Evolutionary conservation across 192 early-diverging fungal genomes (phyloP), one percentile per base, ranked within the genome.

Genomic region (Umbelopsis ramanniana): DNA sequence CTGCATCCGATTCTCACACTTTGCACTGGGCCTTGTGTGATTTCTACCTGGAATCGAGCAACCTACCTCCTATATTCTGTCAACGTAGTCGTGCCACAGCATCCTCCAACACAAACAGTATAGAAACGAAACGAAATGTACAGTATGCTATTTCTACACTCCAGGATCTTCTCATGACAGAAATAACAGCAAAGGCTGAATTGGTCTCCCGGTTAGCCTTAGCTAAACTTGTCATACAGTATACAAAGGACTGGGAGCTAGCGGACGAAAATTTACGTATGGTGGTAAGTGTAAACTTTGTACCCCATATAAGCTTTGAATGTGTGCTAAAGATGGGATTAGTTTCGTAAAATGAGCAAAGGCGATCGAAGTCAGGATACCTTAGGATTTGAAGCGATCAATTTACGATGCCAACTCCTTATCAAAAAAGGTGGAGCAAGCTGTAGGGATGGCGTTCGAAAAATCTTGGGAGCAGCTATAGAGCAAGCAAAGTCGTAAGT

Each of bases 1-100:
- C 29, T 14, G 57, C 12, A 26, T 11, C 33, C 7, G 10, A 37
- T 29, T 37, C 57, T 37, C 57, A 63, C 33, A n/a, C 33, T 11
- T 33, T 63, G 33, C 57, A 63, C 7, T 63, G 57, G 57, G 57
- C 57, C 17, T 35, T 63, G 19, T 63, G 57, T 26, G 57, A 63
- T 26, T 63, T 19, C 14, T 63, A 63, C 12, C 33, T 63, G 17
- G 57, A 63, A 63, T 35, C 57, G 1, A 29, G 33, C 0, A 9
- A 37, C 12, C 33, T 63, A 6, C 33, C 57, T 6, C 57, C 57
- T 37, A 7, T 63, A 0, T 63, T 63, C 33, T 29, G 33, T 37
- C 33, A 11, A 0, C 57, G 1, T 11, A 63, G 2, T 37, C 15
- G 6, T 7, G 6, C 57, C 10, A 63, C 26, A 37, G 8, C 33